These are phyloP conservation scores for Hortiboletus campestris DNA, from an alignment of 768 basidiomycete genomes.

Conservation along the genomic window DNA sequence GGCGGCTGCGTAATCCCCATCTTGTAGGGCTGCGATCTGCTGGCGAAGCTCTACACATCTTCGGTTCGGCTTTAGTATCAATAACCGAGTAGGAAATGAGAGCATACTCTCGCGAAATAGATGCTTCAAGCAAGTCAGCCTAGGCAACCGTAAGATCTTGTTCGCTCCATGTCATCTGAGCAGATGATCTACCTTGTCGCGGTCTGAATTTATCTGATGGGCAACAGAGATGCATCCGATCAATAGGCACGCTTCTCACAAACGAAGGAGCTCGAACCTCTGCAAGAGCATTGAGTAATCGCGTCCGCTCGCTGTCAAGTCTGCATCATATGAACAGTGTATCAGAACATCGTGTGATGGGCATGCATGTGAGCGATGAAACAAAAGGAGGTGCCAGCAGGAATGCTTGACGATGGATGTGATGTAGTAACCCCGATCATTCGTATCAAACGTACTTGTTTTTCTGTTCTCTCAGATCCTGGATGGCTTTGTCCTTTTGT, in stretches of 20 bases:
- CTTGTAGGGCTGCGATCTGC: conserved; percentile 66
- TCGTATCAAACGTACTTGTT: conserved; percentile 58
- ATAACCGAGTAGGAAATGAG: conserved; percentile 2
- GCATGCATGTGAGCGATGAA: background rate
- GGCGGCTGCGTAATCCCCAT: conserved; percentile 72
- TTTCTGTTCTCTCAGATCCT: conserved; percentile 81
- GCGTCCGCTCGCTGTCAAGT: conserved; percentile 73
- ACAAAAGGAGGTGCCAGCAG: background rate
- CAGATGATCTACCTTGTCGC: conserved; percentile 54
- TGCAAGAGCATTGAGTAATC: conserved; percentile 63
- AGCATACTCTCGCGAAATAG: conserved; percentile 67
- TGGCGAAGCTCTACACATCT: conserved; percentile 66
- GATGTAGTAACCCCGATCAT: background rate
- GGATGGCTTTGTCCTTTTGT: conserved; percentile 72
- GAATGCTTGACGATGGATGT: background rate
- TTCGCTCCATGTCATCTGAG: conserved; percentile 2
- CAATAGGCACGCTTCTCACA: conserved; percentile 7
- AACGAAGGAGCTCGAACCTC: conserved; percentile 48
- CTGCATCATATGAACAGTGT: conserved; percentile 33
- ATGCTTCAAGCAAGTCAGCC: conserved; percentile 68
- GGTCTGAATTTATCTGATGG: conserved; percentile 72
- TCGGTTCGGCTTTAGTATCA: conserved; percentile 9
- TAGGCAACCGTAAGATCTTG: conserved; percentile 17
- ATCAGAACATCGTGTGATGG: conserved; percentile 17
- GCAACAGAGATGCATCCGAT: conserved; percentile 1